Evolutionary conservation across 164 flowering plant species (phyloP).

Genomic region (Liquidambar formosana): DNA sequence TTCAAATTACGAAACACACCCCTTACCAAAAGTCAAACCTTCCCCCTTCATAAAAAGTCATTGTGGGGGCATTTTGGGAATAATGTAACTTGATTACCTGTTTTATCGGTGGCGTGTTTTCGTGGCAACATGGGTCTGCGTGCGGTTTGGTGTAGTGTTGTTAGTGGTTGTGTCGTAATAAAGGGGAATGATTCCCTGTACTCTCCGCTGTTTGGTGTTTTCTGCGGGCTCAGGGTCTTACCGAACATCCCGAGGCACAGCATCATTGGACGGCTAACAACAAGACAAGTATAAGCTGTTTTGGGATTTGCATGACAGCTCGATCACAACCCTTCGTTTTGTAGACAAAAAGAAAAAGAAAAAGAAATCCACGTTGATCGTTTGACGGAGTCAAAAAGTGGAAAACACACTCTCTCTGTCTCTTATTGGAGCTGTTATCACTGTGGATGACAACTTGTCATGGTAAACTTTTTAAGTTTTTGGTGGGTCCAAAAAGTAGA

Average conservation of each 20-base stretch:
- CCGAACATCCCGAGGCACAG: slow-evolving; percentile 12
- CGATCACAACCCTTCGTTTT: slow-evolving; percentile 5
- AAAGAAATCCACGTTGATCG: not conserved
- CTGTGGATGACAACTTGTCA: not conserved
- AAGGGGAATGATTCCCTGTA: slow-evolving; percentile 10
- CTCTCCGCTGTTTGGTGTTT: slow-evolving; percentile 1
- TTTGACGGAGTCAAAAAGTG: slow-evolving; percentile 1
- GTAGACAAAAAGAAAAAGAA: not conserved
- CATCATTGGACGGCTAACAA: not conserved
- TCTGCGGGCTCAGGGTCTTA: slow-evolving; percentile 1
- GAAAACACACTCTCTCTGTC: not conserved
- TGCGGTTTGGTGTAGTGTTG: slow-evolving; percentile 29
- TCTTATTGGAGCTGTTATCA: not conserved
- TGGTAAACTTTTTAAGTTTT: not conserved
- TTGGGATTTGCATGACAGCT: not conserved
- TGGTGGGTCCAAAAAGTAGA: too few relatives aligned
- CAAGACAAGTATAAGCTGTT: not conserved
- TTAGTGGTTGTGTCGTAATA: slow-evolving; percentile 20
- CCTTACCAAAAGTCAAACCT: slow-evolving; percentile 11
- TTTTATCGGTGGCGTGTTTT: slow-evolving; percentile 41
- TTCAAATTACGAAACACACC: slow-evolving; percentile 1
- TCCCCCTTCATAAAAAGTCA: too few relatives aligned
- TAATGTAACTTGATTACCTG: slow-evolving; percentile 3
- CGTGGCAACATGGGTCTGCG: slow-evolving; percentile 35
- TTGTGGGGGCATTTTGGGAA: slow-evolving; percentile 22